Evolutionary conservation across 2,329 filamentous ascomycete species (phyloP), one percentile per base, ranked within the genome.

Genomic region (Alternaria conjuncta): DNA sequence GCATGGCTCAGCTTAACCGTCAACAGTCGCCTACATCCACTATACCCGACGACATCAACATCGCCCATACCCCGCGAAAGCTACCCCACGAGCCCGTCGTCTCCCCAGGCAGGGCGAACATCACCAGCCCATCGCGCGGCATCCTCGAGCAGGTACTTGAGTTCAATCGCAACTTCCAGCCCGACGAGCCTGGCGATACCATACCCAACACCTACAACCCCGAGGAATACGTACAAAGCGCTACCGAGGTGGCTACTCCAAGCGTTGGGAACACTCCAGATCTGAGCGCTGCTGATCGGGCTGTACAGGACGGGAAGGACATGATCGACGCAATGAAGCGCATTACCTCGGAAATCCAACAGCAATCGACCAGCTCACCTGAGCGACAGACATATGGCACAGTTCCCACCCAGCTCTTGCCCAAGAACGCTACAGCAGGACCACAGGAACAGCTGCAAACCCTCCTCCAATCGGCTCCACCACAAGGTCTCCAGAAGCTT

Each of bases 181-280:
- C 78, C 53, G 70, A 79, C 32, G 57, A 78, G 8, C 61, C 68
- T 11, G 75, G 76, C 43, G 78, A 79, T 54, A 79, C 78, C 26
- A 74, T 79, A 20, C 78, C 78, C 26, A 73, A 79, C 54, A 79
- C 78, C 7, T 75, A 75, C 50, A 74, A 79, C 43, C 73, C 76
- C 2, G 81, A 82, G 20, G 81, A 83, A 13, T 79, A 80, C 45
- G 65, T 79, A 49, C 78, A 77, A 63, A 85, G 82, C 66, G 82
- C 81, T 15, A 85, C 83, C 5, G 83, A 85, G 66, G 74, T 83
- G 28, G 82, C 82, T 6, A 85, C 84, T 15, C 83, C 84, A 10
- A 84, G 82, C 66, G 69, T 78, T 26, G 73, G 71, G 30, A 78
- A 78, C 36, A 84, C 83, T 7, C 83, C 83, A 20, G 75, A 81